Evolutionary conservation across 306 rosid genomes (phyloP).

Genomic region (Cucumis melo): DNA sequence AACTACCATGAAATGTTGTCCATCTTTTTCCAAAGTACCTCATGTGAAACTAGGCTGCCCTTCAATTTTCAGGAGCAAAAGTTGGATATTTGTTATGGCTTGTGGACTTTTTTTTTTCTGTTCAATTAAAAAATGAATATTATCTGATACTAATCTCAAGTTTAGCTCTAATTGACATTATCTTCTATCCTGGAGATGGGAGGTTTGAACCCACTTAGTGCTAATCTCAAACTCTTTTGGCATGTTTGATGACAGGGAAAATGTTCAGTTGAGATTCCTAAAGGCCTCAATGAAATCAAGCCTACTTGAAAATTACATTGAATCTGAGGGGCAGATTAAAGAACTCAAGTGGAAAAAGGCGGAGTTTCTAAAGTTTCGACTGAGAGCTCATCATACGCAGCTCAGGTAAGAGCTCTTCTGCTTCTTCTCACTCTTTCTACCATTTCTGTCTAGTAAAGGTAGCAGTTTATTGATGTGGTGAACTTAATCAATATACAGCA

Average conservation of each 20-base stretch:
- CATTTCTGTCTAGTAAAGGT: background rate
- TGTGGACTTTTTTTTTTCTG: background rate
- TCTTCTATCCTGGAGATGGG: too few species aligned
- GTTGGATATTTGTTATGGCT: background rate
- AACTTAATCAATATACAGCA: background rate
- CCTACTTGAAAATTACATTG: slow-evolving; percentile 23
- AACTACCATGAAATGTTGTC: background rate
- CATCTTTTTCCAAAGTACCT: background rate
- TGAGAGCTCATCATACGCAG: slow-evolving; percentile 49
- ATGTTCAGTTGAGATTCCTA: slow-evolving; percentile 57
- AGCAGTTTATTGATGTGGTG: background rate
- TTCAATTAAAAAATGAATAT: background rate
- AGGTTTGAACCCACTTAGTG: background rate
- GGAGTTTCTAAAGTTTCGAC: slow-evolving; percentile 57
- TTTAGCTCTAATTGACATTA: too few species aligned
- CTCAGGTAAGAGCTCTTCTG: slow-evolving; percentile 41
- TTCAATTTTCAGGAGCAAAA: background rate
- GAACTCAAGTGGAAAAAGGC: slow-evolving; percentile 41
- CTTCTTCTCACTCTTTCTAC: background rate
- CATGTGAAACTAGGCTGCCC: background rate
- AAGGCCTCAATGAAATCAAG: slow-evolving; percentile 20
- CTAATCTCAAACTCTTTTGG: slow-evolving; percentile 2
- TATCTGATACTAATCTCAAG: background rate
- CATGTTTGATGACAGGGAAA: slow-evolving; percentile 52
- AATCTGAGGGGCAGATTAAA: slow-evolving; percentile 42